Base-by-base conservation (phyloP, 768 basidiomycete genomes). In the Leucosporidium creatinivorum region DNA sequence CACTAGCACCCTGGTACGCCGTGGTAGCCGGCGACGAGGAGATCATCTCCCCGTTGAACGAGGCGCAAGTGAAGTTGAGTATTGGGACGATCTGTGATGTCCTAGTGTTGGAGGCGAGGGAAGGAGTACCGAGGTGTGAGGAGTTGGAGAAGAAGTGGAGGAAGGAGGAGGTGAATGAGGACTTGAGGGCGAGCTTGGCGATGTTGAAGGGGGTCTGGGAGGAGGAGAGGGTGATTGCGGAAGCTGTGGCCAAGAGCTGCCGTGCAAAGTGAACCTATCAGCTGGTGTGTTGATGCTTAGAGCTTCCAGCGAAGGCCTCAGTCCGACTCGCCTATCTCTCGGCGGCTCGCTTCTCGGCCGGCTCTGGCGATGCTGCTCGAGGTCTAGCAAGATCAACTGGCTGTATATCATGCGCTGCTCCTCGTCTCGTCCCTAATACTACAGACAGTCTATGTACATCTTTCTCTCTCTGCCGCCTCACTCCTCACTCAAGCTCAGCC, bases 21-120 rank as follows among this genome's bases (percentile, higher is more conserved):
- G 49, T 69, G 65, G 47, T 76, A 3, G 23, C 49, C 1, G 75
- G 75, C 2, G 59, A 36, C 8, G 26, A 15, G 9, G 75, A 74
- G 21, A 73, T 65, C 47, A 62, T 78, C 51, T 77, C 78, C 8
- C 67, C 69, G 0, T 33, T 58, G 18, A 78, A 77, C 71, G 79
- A 78, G 59, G 31, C 21, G 9, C 57, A 61, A 28, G 74, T 74
- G 0, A 30, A 54, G 9, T 31, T 15, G 5, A 67, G 63, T 48
- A 39, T 79, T 4, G 25, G 55, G 47, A 62, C 28, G 21, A 65
- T 77, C 3, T 74, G 73, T 26, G 31, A 52, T 8, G 31, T 31
- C 10, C 55, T 72, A 0, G 61, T 64, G 56, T 59, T 30, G 17
- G 72, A 75, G 44, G 39, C 56, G 17, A 30, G 21, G 12, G 50